Evolutionary conservation across 2,329 filamentous ascomycete genomes (phyloP), one percentile per base, ranked within the genome.

Genomic region (Arthrobotrys pseudoclavata): DNA sequence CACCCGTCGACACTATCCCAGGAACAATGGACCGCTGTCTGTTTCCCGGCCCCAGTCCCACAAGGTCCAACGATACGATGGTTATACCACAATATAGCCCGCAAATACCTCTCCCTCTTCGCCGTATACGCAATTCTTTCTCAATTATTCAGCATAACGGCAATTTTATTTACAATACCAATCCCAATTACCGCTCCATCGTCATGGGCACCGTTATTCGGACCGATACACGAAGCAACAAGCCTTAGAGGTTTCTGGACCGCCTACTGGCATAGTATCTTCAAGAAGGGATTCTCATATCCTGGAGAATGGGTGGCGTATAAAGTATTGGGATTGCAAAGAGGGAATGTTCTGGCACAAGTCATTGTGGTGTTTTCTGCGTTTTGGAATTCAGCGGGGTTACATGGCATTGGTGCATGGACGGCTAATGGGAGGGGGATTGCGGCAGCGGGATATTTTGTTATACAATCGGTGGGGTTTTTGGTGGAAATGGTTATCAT

Each of bases 251-350:
- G 72, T 2, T 76, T 76, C 37, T 76, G 72, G 72, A 70, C 72
- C 0, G 20, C 42, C 3, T 76, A 52, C 18, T 76, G 72, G 72
- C 72, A 76, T 47, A 61, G 66, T 47, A 76, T 76, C 26, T 76
- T 76, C 61, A 76, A 76, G 47, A 76, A 70, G 12, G 60, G 52
- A 12, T 76, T 76, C 34, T 70, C 66, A 3, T 76, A 76, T 40
- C 72, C 72, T 6, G 72, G 72, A 12, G 66, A 76, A 53, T 76
- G 72, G 72, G 15, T 76, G 5, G 66, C 66, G 1, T 61, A 55
- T 31, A 50, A 55, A 15, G 50, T 76, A 0, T 15, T 76, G 3
- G 40, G 48, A 12, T 20, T 76, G 12, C 42, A 62, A 2, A 57
- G 60, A 37, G 26, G 9, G n/a, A 55, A 52, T 22, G n/a, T 69